Conservation (phyloP, 2,329 filamentous ascomycete genomes). For the Fusarium begoniae region DNA sequence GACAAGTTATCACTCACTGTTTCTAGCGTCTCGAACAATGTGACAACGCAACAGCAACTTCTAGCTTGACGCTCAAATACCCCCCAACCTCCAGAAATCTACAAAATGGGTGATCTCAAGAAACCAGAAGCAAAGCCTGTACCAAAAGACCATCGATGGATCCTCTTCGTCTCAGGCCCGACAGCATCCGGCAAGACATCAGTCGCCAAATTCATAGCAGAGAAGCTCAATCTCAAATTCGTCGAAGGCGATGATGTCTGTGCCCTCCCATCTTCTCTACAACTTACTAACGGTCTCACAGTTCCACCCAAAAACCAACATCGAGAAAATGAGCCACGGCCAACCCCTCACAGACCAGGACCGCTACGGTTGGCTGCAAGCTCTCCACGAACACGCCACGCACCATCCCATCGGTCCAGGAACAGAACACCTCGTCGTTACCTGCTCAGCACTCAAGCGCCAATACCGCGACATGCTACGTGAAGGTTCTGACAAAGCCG, state of each 20-base stretch:
- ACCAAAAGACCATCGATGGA: constrained; percentile 20
- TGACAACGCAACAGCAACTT: accelerated
- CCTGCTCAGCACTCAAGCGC: constrained; percentile 22
- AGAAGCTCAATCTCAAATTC: constrained; percentile 24
- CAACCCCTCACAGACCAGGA: constrained; percentile 18
- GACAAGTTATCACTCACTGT: no score
- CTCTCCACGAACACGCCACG: constrained; percentile 3
- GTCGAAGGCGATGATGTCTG: constrained; percentile 21
- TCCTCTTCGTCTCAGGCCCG: constrained; percentile 24
- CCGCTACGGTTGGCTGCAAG: constrained; percentile 12
- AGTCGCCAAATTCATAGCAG: constrained; percentile 13
- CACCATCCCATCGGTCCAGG: constrained; percentile 21
- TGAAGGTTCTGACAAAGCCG: constrained; percentile 13
- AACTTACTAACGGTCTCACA: neutral
- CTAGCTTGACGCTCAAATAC: accelerated
- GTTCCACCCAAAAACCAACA: constrained; percentile 27
- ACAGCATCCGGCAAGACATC: constrained; percentile 27
- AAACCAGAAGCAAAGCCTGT: neutral
- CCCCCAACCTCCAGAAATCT: accelerated
- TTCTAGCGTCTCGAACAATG: neutral
- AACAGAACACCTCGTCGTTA: constrained; percentile 24
- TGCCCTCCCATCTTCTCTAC: accelerated
- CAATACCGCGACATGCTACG: constrained; percentile 21
- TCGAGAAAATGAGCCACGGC: constrained; percentile 27
- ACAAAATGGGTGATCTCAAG: neutral